Conservation (phyloP, 2,329 filamentous ascomycete species). For the Ramularia endophylla region DNA sequence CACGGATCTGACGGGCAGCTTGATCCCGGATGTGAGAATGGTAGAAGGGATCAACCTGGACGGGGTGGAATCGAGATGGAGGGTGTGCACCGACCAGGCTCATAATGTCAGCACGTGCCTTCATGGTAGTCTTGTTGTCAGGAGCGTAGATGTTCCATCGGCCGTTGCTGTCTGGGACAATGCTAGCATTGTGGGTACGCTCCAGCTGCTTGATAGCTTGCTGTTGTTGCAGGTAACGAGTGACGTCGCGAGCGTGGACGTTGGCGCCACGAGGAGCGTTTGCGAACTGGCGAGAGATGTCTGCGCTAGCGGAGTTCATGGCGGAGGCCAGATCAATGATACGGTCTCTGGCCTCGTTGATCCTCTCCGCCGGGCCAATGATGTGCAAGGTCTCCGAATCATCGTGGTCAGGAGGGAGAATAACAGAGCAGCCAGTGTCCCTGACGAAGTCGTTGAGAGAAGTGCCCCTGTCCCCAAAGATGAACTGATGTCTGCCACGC, state of each 20-base stretch:
- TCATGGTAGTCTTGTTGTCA: slow-evolving; percentile 75
- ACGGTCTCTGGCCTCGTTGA: slow-evolving; percentile 70
- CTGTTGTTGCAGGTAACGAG: slow-evolving; percentile 78
- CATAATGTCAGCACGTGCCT: slow-evolving; percentile 68
- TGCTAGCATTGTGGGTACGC: slow-evolving; percentile 73
- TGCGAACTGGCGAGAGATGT: slow-evolving; percentile 73
- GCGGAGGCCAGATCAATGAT: slow-evolving; percentile 83
- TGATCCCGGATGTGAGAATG: slow-evolving; percentile 64
- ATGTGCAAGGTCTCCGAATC: slow-evolving; percentile 81
- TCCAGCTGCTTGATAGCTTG: slow-evolving; percentile 79
- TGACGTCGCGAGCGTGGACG: slow-evolving; percentile 76
- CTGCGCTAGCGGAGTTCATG: slow-evolving; percentile 79
- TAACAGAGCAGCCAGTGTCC: slow-evolving; percentile 83
- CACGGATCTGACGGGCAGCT: slow-evolving; percentile 57
- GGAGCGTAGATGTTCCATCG: slow-evolving; percentile 86
- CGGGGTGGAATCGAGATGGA: slow-evolving; percentile 60
- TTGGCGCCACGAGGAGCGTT: slow-evolving; percentile 67
- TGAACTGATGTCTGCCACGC: slow-evolving; percentile 87
- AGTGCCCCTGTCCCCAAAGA: slow-evolving; percentile 76
- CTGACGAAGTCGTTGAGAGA: slow-evolving; percentile 80
- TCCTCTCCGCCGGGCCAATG: slow-evolving; percentile 52
- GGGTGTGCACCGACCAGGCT: slow-evolving; percentile 68
- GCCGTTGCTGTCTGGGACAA: slow-evolving; percentile 67
- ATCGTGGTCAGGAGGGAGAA: slow-evolving; percentile 68
- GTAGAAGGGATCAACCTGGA: slow-evolving; percentile 72